phyloP scores from a whole-genome alignment of 805 yeast genomes.

The Lipomyces chichibuensis region DNA sequence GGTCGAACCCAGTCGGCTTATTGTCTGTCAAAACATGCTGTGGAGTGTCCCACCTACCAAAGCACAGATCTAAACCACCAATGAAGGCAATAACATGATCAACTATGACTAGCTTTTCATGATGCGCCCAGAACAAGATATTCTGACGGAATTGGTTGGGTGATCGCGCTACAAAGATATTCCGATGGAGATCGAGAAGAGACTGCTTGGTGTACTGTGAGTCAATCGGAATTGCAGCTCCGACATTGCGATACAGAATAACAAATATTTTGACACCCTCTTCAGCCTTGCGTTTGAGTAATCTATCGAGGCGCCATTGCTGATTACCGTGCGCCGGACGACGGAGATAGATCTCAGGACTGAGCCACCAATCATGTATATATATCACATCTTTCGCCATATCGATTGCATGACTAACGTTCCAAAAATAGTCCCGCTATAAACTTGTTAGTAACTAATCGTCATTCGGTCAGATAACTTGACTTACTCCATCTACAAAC shows the following conservation, averaged over 20 bases:
- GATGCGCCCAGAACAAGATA: conserved; percentile 98
- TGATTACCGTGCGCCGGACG: conserved; percentile 96
- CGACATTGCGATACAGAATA: conserved; percentile 91
- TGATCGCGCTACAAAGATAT: conserved; percentile 86
- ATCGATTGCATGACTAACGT: conserved; percentile 85
- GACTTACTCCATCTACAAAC: conserved; percentile 78
- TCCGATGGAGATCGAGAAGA: conserved; percentile 77
- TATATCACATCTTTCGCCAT: conserved; percentile 92
- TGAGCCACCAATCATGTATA: conserved; percentile 98
- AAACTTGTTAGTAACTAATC: background rate
- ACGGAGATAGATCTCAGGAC: conserved; percentile 90
- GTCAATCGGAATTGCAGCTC: conserved; percentile 88
- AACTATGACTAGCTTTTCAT: conserved; percentile 84
- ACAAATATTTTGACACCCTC: conserved; percentile 94
- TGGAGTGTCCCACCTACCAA: conserved; percentile 94
- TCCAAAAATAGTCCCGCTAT: conserved; percentile 90
- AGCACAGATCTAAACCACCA: conserved; percentile 96
- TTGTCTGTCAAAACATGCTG: conserved; percentile 91
- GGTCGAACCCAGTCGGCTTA: conserved; percentile 37
- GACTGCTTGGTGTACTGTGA: conserved; percentile 95
- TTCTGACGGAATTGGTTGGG: conserved; percentile 94
- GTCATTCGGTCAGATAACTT: background rate
- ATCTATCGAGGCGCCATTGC: conserved; percentile 86
- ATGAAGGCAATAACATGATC: conserved; percentile 88
- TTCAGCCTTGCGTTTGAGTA: conserved; percentile 85